Base-by-base conservation (phyloP, 140 eudicot genomes). In the Stevia rebaudiana region DNA sequence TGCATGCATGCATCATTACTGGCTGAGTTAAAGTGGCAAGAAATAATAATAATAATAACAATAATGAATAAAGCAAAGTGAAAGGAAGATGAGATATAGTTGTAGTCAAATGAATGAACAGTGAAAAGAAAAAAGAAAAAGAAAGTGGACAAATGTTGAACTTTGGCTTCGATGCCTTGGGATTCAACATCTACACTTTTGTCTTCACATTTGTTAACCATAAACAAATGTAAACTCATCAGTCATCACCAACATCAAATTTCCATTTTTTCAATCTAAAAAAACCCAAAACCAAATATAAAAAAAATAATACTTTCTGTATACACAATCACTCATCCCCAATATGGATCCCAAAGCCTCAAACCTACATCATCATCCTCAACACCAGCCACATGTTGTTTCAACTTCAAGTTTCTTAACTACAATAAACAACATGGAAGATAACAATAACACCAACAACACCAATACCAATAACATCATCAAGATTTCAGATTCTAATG, bases 331-430 rank as follows among this genome's bases (percentile, higher is more conserved):
- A 55, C 72, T 72, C 4, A 4, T 28, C 33, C 33, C 33, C 33
- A 28, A 28, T 28, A 82, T 82, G 83, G 82, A 82, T 85, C 88
- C 84, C 76, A 82, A 82, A 67, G 72, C 35, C 79, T 74, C 83
- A 76, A 79, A 78, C 49, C 81, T 56, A 36, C 69, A 63, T 51
- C 68, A 74, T 25, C 64, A 65, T 37, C 70, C 30, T 70, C 76
- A 74, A 6, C 70, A 70, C 15, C 76, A 65, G 53, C 37, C 54
- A 23, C 70, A 74, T 40, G 78, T 63, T 23, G 52, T 57, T 44
- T 57, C 80, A 16, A 74, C 39, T 55, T 61, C 82, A 28, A 76
- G 41, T 8, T 57, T 77, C 73, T 72, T 74, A 61, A 73, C 42
- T 6, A 50, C 22, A 61, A 44, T 72, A 8, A 72, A 69, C 65